Evolutionary conservation across 345 rosid genomes (phyloP).

Genomic region (Erodium maritimum): DNA sequence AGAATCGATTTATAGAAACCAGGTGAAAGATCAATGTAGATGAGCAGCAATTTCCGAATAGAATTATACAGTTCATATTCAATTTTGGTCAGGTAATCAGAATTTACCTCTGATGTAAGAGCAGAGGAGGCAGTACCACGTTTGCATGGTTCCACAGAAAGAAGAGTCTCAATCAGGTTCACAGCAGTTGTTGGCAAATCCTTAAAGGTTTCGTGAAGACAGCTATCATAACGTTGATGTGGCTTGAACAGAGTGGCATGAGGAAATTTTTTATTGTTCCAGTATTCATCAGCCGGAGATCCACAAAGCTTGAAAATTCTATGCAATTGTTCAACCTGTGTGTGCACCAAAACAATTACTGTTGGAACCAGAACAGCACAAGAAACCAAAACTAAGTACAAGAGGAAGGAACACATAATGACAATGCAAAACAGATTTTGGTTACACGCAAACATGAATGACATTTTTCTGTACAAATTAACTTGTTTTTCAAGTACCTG

Average conservation of each 20-base stretch:
- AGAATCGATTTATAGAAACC: no score
- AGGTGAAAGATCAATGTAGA: no score
- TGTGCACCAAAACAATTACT: background rate
- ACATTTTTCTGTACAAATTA: no score
- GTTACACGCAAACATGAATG: no score
- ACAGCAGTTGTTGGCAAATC: conserved; percentile 29
- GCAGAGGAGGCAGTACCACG: conserved; percentile 33
- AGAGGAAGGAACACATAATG: no score
- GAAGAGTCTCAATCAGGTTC: conserved; percentile 31
- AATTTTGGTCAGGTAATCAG: no score
- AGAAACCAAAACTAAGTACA: background rate
- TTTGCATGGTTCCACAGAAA: conserved; percentile 33
- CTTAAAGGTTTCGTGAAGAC: conserved; percentile 28
- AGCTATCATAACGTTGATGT: conserved; percentile 31
- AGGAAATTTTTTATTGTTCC: conserved; percentile 33
- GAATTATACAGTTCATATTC: no score
- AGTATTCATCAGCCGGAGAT: conserved; percentile 37
- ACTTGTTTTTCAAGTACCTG: no score
- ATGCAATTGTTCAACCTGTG: conserved; percentile 37
- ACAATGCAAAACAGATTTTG: no score
- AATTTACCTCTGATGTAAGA: no score
- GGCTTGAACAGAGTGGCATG: conserved; percentile 38
- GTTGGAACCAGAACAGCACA: background rate
- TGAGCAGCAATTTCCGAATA: no score
- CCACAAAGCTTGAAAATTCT: conserved; percentile 40